Conservation (phyloP, 441 rosid species). For the Euphorbia celastroides region DNA sequence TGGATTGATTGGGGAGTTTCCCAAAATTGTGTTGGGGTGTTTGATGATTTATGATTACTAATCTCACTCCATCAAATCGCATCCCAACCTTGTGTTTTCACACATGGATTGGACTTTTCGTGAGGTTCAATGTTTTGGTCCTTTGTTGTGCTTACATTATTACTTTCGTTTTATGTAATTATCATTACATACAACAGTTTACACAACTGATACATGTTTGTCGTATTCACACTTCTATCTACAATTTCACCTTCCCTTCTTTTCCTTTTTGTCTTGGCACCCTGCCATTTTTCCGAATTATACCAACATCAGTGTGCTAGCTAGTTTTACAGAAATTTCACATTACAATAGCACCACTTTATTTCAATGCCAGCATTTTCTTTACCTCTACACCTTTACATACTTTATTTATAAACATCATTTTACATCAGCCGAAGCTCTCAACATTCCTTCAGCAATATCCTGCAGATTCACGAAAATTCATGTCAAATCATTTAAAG, state of each 20-base stretch:
- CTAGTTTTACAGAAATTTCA: neutral
- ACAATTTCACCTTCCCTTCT: neutral
- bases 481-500: neutral
- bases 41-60: too few relatives aligned
- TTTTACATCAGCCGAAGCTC: neutral
- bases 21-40: too few relatives aligned
- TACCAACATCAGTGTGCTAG: too few relatives aligned
- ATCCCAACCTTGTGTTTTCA: too few relatives aligned
- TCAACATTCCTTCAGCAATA: neutral
- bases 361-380: neutral
- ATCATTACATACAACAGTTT: neutral
- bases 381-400: neutral
- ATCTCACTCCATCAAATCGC: too few relatives aligned
- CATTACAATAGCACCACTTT: neutral
- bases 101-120: too few relatives aligned
- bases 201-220: neutral
- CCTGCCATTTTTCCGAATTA: neutral
- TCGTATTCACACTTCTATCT: neutral
- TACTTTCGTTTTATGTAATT: neutral
- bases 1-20: too few relatives aligned
- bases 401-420: too few relatives aligned
- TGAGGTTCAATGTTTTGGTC: too few relatives aligned
- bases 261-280: neutral
- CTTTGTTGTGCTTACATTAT: too few relatives aligned
- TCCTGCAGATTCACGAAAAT: neutral